A percentile compares a stretch with the other conserved stretches of the same genome.
These are phyloP conservation scores for Mycena venus DNA, from an alignment of 768 basidiomycete species.

Conservation along the genomic window DNA sequence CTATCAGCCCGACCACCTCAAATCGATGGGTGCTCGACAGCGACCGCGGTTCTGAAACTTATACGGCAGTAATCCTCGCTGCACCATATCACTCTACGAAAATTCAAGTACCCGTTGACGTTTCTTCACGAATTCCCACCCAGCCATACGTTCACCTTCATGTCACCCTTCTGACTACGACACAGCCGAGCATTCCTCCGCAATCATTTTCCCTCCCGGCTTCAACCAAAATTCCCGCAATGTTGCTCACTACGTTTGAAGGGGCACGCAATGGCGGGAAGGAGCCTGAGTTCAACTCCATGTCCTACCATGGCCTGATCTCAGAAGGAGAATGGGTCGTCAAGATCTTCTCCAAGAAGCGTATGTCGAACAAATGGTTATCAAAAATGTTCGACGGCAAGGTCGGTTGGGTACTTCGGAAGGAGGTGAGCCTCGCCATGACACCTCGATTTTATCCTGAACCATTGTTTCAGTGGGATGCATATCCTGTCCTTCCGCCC, in stretches of 20 bases:
- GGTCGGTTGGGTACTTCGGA: conserved; percentile 86
- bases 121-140: conserved; percentile 68
- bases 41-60: conserved; percentile 60
- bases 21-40: conserved; percentile 69
- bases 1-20: conserved; percentile 60
- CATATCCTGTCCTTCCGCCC: conserved; percentile 82
- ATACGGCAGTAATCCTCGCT: conserved; percentile 86
- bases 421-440: conserved; percentile 66
- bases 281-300: conserved; percentile 87
- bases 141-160: conserved; percentile 89
- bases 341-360: conserved; percentile 87
- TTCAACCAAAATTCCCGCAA: conserved; percentile 63
- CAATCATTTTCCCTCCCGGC: conserved; percentile 75
- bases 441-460: not conserved
- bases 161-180: conserved; percentile 91
- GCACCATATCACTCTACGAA: conserved; percentile 84
- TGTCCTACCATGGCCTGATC: conserved; percentile 82
- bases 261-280: conserved; percentile 67
- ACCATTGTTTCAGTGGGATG: conserved; percentile 72
- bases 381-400: conserved; percentile 71
- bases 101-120: conserved; percentile 64
- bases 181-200: conserved; percentile 68
- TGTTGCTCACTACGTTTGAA: conserved; percentile 81
- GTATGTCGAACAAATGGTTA: conserved; percentile 80
- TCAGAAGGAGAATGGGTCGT: conserved; percentile 76